Base-by-base conservation (phyloP, 805 yeast genomes). In the Myxozyma monticola region DNA sequence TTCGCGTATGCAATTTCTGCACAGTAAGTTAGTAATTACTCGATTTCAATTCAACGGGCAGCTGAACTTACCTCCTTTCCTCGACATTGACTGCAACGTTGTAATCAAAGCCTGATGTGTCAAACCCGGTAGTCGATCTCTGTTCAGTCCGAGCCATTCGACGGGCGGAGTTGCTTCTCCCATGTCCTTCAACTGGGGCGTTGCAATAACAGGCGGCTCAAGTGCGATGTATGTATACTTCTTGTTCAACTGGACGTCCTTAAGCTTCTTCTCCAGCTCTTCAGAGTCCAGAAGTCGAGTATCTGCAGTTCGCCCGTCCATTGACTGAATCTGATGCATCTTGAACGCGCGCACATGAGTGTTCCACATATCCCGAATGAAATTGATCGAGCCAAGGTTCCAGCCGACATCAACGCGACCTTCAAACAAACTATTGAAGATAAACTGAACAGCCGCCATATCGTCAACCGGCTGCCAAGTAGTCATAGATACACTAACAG, bases 81-180 rank as follows among this genome's bases (percentile, higher is more conserved):
- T 80, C 10, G 87, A 87, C 48, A 88, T 60, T 51, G 80, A 78
- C 61, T 88, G 96, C 44, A 93, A 71, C 1, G 83, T 79, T 12
- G 85, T 77, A 42, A 90, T 85, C 0, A 83, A 80, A 54, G 79
- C 72, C 65, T 88, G 91, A 64, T 93, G 97, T 0, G 96, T 84
- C 51, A 86, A 76, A 35, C 85, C 82, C 0, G 99, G 99, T 59
- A 93, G 81, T 58, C 83, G 80, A 61, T 84, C 79, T 58, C 98
- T 76, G 65, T 93, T 93, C 26, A 93, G 74, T 1, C 99, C 99
- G 71, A 93, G 86, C 99, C 99, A 93, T 65, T 93, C 99, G 50
- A 93, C 70, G 1, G 99, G 99, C 0, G 99, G 99, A 0, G 99
- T 93, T 1, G 97, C 98, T 68, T 85, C 90, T 22, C 99, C 98